These are phyloP conservation scores for Camelina laxa DNA, from an alignment of 345 rosid genomes.

Conservation along the genomic window DNA sequence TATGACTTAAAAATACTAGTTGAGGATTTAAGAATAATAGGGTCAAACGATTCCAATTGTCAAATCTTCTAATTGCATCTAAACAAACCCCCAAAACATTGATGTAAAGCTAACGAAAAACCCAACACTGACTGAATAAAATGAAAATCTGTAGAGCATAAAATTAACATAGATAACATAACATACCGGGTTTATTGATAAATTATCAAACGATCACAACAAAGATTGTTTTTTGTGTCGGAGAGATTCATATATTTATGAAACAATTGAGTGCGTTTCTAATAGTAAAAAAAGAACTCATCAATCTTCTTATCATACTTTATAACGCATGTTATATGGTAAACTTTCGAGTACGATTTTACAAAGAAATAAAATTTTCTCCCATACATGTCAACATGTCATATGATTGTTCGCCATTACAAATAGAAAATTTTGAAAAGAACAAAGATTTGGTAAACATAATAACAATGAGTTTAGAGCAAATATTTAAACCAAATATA, in stretches of 20 bases:
- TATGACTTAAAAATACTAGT: not conserved
- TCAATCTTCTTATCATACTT: not conserved
- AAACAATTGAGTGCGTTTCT: not conserved
- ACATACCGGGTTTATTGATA: not conserved
- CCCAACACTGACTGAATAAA: too few species aligned
- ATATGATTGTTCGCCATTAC: not conserved
- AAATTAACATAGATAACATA: too few species aligned
- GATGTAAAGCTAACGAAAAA: not conserved
- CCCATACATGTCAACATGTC: not conserved
- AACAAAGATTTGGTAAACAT: slow-evolving; percentile 19
- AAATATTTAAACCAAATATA: too few species aligned
- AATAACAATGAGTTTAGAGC: not conserved
- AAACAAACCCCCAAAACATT: not conserved
- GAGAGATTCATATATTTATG: not conserved
- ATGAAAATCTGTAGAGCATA: not conserved
- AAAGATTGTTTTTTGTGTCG: not conserved
- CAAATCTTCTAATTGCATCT: not conserved
- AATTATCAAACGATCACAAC: not conserved
- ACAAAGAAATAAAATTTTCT: not conserved
- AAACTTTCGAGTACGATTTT: not conserved
- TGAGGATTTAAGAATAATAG: not conserved
- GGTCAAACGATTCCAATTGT: not conserved
- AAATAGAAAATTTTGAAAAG: not conserved
- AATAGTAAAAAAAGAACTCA: too few species aligned
- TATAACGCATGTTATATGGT: not conserved